Percentiles rank a stretch among this genome's conserved stretches.
Conservation (phyloP, 805 yeast species). For the Ogataea paradorogensis region DNA sequence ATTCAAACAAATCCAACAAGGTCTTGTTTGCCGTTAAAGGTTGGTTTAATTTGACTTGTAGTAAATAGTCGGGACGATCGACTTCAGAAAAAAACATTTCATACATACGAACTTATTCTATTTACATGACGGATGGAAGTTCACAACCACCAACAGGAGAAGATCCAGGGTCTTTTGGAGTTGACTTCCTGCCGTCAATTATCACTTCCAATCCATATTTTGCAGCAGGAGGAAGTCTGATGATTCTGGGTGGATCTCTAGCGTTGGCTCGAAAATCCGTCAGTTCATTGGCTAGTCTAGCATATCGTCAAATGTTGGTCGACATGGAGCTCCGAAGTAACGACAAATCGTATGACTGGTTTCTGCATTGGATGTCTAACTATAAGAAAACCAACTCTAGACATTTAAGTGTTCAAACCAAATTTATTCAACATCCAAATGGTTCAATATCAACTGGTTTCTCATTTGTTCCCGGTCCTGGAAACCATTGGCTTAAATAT, state of each 20-base stretch:
- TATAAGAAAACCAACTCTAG: slow-evolving; percentile 72
- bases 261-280: slow-evolving; percentile 74
- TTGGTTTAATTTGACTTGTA: not conserved
- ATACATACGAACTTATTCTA: not conserved
- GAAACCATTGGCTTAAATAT: slow-evolving; percentile 83
- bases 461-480: slow-evolving; percentile 95
- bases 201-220: slow-evolving; percentile 74
- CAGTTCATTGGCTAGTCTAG: slow-evolving; percentile 57
- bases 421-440: slow-evolving; percentile 82
- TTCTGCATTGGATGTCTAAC: slow-evolving; percentile 92
- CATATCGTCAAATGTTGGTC: slow-evolving; percentile 80
- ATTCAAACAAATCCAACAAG: not conserved
- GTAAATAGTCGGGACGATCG: slow-evolving; percentile 1
- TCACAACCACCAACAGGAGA: not conserved
- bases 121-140: not conserved
- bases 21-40: slow-evolving; percentile 5
- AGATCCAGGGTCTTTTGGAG: not conserved
- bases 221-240: slow-evolving; percentile 97
- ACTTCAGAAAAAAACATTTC: not conserved
- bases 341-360: slow-evolving; percentile 94
- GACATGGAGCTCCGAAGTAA: slow-evolving; percentile 91
- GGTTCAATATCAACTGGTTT: slow-evolving; percentile 87
- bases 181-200: slow-evolving; percentile 37
- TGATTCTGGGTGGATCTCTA: slow-evolving; percentile 88
- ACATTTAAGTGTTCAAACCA: slow-evolving; percentile 88